Base-by-base conservation (phyloP, 2,329 filamentous ascomycete species). In the Exophiala aquamarina region DNA sequence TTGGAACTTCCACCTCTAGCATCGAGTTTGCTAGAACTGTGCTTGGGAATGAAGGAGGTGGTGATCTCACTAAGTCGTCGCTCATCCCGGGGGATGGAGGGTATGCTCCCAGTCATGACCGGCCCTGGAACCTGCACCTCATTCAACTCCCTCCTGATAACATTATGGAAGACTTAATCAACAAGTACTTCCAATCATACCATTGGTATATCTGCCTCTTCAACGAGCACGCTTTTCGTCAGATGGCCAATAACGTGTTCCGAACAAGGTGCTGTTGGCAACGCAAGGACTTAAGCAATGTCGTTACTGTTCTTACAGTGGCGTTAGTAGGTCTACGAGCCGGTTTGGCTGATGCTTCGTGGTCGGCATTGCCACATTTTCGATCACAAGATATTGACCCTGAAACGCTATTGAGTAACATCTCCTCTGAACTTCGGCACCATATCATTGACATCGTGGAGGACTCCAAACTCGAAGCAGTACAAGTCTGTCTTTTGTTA, bases 151-250 rank as follows among this genome's bases (percentile, higher is more conserved):
- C 55, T 6, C 47, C 53, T n/a, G 35, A 39, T 28, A 37, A 41
- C 7, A 41, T 57, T 13, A 56, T 57, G 31, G 15, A 41, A 4
- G 20, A 37, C 4, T 38, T 57, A 18, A 49, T 56, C 4, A 50
- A 57, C 18, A 53, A 33, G 15, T 57, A 57, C 29, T 57, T 57
- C 31, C 31, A 51, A 13, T 40, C 54, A 29, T 47, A 57, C 34
- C 50, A 56, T 31, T 57, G 55, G 55, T 57, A 51, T n/a, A 52
- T 57, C n/a, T 37, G 15, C n/a, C 35, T 37, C 14, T 37, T 37
- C 18, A 15, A 37, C 11, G 35, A 37, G n/a, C 9, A 37, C 14
- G 11, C 18, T 7, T 37, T 37, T 19, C 35, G 35, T 21, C 14
- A 37, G 11, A 15, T 37, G 18, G 35, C 35, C 4, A 17, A 18